Percentiles rank a stretch among this genome's conserved stretches.
Evolutionary conservation across 2,329 filamentous ascomycete species (phyloP).

Genomic region (Nemania serpens): DNA sequence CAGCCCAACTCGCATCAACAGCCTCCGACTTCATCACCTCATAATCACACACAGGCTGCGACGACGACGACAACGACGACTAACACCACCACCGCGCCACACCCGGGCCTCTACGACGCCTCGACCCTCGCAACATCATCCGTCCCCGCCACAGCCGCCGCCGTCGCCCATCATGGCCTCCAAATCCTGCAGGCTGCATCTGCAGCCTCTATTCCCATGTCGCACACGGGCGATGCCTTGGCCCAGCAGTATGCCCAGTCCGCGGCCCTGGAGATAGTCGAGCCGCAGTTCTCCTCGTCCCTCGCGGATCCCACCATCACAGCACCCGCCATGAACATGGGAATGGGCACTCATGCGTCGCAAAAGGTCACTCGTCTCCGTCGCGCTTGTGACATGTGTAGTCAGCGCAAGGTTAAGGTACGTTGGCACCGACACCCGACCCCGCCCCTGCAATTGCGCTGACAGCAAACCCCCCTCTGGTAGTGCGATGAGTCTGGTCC

Average conservation of each 20-base stretch:
- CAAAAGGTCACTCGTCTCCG: constrained; percentile 60
- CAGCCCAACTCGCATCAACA: not conserved
- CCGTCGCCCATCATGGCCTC: constrained; percentile 40
- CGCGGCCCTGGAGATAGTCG: constrained; percentile 40
- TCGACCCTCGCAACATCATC: constrained; percentile 23
- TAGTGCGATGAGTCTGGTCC: constrained; percentile 59
- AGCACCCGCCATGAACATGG: constrained; percentile 1
- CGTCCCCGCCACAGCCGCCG: constrained; percentile 23
- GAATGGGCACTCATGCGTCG: constrained; percentile 15
- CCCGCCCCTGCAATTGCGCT: not conserved
- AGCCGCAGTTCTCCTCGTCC: constrained; percentile 31
- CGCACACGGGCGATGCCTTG: constrained; percentile 29
- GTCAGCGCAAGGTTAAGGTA: constrained; percentile 64
- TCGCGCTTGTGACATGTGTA: constrained; percentile 66
- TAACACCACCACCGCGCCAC: not conserved
- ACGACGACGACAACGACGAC: too few relatives aligned
- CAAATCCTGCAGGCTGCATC: constrained; percentile 40
- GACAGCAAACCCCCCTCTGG: not conserved
- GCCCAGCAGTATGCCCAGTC: constrained; percentile 44
- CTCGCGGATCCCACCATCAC: constrained; percentile 11
- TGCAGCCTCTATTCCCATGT: constrained; percentile 25
- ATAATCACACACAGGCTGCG: too few relatives aligned
- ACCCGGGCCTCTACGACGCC: constrained; percentile 26
- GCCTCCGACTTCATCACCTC: too few relatives aligned
- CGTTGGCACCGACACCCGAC: constrained; percentile 4